Conservation (phyloP, 805 yeast genomes). For the Myxozyma neotropica region DNA sequence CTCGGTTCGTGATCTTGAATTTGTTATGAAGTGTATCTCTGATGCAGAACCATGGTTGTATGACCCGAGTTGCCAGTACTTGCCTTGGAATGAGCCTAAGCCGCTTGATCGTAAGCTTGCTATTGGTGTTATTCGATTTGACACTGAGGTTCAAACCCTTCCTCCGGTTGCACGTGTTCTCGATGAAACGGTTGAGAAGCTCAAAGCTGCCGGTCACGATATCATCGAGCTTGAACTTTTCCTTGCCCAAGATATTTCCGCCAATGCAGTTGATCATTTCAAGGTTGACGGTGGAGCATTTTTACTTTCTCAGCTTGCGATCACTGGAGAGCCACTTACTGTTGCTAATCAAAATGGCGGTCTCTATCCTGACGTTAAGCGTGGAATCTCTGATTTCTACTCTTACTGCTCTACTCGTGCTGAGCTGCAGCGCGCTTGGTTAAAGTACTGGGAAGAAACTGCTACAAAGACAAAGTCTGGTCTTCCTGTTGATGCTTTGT, state of each 20-base stretch:
- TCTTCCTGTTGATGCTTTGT: slow-evolving; percentile 30
- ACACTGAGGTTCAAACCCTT: slow-evolving; percentile 52
- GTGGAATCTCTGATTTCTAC: slow-evolving; percentile 27
- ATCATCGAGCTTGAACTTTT: slow-evolving; percentile 46
- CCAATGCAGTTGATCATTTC: slow-evolving; percentile 32
- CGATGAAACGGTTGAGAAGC: slow-evolving; percentile 55
- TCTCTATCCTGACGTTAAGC: slow-evolving; percentile 31
- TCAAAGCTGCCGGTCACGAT: slow-evolving; percentile 60
- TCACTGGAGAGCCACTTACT: slow-evolving; percentile 33
- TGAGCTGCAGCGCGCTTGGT: slow-evolving; percentile 30
- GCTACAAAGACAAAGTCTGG: slow-evolving; percentile 30
- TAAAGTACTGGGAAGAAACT: slow-evolving; percentile 28
- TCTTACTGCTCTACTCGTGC: slow-evolving; percentile 32
- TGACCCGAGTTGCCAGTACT: slow-evolving; percentile 51
- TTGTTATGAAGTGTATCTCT: slow-evolving; percentile 56
- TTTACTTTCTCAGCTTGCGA: slow-evolving; percentile 21
- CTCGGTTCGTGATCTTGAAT: slow-evolving; percentile 64
- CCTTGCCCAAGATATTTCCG: slow-evolving; percentile 28
- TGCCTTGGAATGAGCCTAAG: slow-evolving; percentile 55
- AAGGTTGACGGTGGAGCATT: slow-evolving; percentile 32
- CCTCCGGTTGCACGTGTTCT: slow-evolving; percentile 61
- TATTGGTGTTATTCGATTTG: slow-evolving; percentile 39
- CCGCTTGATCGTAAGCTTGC: slow-evolving; percentile 27
- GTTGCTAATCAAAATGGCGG: slow-evolving; percentile 30
- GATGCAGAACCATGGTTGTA: slow-evolving; percentile 48